Conservation (phyloP, 2,329 filamentous ascomycete species). For the Juglanconis juglandina region DNA sequence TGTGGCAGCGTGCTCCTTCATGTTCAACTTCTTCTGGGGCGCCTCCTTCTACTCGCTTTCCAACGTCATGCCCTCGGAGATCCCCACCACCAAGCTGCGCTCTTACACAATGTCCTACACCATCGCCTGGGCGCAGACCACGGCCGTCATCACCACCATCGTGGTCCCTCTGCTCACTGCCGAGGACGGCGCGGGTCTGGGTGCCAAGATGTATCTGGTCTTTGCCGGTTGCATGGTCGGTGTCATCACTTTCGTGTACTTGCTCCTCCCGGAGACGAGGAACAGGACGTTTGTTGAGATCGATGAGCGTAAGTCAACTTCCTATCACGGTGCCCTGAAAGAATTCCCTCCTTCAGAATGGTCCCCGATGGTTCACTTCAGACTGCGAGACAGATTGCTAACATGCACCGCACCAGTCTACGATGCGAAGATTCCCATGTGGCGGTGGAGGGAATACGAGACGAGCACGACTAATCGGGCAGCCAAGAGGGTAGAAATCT, state of each 20-base stretch:
- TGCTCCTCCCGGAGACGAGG: conserved; percentile 13
- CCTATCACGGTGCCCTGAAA: not conserved
- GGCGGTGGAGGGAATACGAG: conserved; percentile 10
- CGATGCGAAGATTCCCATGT: conserved; percentile 14
- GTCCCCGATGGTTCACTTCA: no score
- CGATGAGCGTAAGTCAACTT: conserved; percentile 4
- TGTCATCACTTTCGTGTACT: conserved; percentile 14
- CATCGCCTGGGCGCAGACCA: conserved; percentile 32
- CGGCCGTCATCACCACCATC: conserved; percentile 36
- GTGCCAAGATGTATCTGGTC: conserved; percentile 15
- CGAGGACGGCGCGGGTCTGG: conserved; percentile 16
- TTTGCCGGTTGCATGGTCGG: conserved; percentile 15
- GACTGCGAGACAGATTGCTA: not conserved
- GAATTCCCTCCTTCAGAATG: no score
- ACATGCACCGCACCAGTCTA: not conserved
- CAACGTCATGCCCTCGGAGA: conserved; percentile 34
- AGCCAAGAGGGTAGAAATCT: conserved; percentile 6
- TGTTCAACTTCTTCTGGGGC: conserved; percentile 36
- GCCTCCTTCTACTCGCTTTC: conserved; percentile 34
- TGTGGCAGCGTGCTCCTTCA: conserved; percentile 31
- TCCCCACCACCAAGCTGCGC: conserved; percentile 18
- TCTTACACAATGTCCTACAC: conserved; percentile 32
- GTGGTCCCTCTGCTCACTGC: conserved; percentile 31
- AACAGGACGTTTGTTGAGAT: conserved; percentile 15
- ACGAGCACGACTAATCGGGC: conserved; percentile 2